These are phyloP conservation scores for Botryobasidium botryosum DNA, from an alignment of 768 basidiomycete species.

Conservation along the genomic window DNA sequence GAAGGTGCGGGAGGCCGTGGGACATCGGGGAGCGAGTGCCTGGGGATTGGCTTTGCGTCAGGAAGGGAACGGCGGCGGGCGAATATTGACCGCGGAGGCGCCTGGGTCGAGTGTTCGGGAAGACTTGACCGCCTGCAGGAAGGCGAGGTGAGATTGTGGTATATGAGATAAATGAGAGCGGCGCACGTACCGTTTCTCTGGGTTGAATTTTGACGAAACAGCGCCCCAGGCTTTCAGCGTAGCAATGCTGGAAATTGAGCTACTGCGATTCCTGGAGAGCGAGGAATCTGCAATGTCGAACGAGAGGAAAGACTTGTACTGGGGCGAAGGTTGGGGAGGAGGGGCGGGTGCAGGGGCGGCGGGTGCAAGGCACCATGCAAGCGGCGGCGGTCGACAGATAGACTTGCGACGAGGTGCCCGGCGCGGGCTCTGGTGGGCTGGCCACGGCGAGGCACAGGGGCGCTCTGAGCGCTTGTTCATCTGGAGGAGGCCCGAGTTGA, in stretches of 20 bases:
- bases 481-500: not conserved
- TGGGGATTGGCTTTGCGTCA: not conserved
- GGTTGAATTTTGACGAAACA: too few relatives aligned
- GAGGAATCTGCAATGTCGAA: not conserved
- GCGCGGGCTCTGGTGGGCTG: not conserved
- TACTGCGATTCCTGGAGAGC: not conserved
- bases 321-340: not conserved
- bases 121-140: too few relatives aligned
- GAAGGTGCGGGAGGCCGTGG: not conserved
- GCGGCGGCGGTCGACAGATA: too few relatives aligned
- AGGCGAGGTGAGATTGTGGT: too few relatives aligned
- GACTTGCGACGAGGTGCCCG: not conserved
- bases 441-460: not conserved
- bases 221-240: too few relatives aligned
- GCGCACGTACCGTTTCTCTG: too few relatives aligned
- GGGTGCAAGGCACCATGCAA: too few relatives aligned
- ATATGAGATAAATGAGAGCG: too few relatives aligned
- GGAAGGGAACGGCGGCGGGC: conserved; percentile 2
- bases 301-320: not conserved
- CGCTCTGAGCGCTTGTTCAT: too few relatives aligned
- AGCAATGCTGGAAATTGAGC: too few relatives aligned
- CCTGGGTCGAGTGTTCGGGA: too few relatives aligned
- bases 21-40: not conserved
- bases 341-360: not conserved
- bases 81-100: too few relatives aligned